Evolutionary conservation across 2,329 filamentous ascomycete genomes (phyloP), one percentile per base, ranked within the genome.

Genomic region (Aspergillus ibericus): DNA sequence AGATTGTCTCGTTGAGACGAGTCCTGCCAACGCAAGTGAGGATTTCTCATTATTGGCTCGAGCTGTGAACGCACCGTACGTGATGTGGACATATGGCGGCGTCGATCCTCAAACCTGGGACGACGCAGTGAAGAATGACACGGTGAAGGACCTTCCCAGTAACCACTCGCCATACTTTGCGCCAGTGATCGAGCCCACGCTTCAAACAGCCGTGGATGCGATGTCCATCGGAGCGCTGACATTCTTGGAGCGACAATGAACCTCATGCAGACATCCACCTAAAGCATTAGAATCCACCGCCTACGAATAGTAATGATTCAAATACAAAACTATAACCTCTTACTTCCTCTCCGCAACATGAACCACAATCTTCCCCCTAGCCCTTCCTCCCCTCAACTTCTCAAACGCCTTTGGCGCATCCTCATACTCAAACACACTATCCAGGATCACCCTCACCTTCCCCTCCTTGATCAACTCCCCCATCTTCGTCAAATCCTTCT

Each of bases 81-180:
- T 77, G 46, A 85, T 85, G 68, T 86, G 82, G 73, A 72, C 80
- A 63, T 85, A 82, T 68, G 85, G 85, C 1, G 83, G 84, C 0
- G 76, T 78, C 10, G 80, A 83, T 56, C 69, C 72, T 0, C 71
- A 77, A 59, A 60, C 73, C 5, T 86, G 79, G 77, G 81, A 85
- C 65, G 71, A 78, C 59, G 75, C 75, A 44, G 77, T 80, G 63
- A 73, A 70, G 47, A 78, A 80, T 44, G 82, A 78, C 0, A 75
- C 62, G 58, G 71, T 81, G 61, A 69, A 77, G 63, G 79, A 78
- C 48, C 73, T 86, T 22, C 83, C 85, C 0, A 79, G 78, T 5
- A 88, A 87, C 61, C 85, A 88, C 67, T 83, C 78, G 62, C 79
- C 82, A 0, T 78, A 77, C 60, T 88, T 87, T 72, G 81, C 81